Evolutionary conservation across 495 filamentous ascomycete species (phyloP).

Genomic region (Xylaria acuta): DNA sequence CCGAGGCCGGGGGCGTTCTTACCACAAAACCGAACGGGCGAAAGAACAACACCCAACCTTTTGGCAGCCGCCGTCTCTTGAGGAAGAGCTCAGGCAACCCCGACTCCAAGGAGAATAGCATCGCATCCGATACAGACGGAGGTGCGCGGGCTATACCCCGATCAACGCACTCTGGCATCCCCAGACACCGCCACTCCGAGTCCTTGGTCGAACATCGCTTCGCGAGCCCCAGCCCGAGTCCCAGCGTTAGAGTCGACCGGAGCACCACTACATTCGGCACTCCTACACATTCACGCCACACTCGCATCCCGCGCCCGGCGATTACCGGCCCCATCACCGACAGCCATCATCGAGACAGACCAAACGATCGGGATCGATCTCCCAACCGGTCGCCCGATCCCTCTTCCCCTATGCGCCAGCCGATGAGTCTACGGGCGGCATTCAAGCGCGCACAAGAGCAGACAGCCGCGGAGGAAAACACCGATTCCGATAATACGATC

Average conservation of each 20-base stretch:
- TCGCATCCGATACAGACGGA: conserved; percentile 32
- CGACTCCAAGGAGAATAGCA: conserved; percentile 35
- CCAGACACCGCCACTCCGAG: conserved; percentile 26
- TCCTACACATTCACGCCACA: conserved; percentile 30
- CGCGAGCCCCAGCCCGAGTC: conserved; percentile 12
- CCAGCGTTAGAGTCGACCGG: conserved; percentile 11
- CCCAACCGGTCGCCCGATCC: conserved; percentile 30
- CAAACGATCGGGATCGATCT: conserved; percentile 4
- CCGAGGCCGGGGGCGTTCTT: conserved; percentile 29
- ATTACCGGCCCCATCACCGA: conserved; percentile 17
- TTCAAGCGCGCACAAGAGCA: conserved; percentile 51
- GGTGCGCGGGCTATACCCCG: conserved; percentile 28
- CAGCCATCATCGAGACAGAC: conserved; percentile 4
- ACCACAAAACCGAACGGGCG: conserved; percentile 36
- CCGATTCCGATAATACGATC: conserved; percentile 31
- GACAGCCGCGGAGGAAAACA: conserved; percentile 34
- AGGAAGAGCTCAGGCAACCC: conserved; percentile 23
- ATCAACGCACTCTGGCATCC: conserved; percentile 28
- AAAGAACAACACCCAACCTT: conserved; percentile 32
- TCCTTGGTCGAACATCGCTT: conserved; percentile 6
- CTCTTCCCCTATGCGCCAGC: conserved; percentile 40
- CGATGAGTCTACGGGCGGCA: conserved; percentile 48
- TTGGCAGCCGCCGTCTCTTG: conserved; percentile 26
- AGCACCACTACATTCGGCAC: conserved; percentile 29
- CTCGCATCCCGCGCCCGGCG: conserved; percentile 49